Base-by-base conservation (phyloP, 2,329 filamentous ascomycete genomes). In the Beauveria brongniartii region DNA sequence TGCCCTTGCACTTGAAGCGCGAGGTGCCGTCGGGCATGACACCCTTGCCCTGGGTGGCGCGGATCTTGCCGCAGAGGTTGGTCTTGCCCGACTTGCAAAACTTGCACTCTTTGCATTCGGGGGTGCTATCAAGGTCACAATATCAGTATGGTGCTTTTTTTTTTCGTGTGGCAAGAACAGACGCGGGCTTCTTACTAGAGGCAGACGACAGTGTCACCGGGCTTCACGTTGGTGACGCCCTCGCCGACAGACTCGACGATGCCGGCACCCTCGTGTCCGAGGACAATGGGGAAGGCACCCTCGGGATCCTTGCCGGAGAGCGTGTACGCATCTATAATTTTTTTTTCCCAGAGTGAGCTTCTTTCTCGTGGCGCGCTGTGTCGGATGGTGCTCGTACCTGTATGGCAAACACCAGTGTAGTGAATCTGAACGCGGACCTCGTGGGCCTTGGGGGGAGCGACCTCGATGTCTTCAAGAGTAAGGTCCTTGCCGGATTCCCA, bases 51-150 rank as follows among this genome's bases (percentile, higher is more conserved):
- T 99, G 94, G 50, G 94, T 97, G 51, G 91, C 91, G 70, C 94
- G 89, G 77, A 99, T 99, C 86, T 97, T 97, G 75, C 94, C 94
- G 80, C 93, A 97, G 62, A 97, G 89, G 79, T 97, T 96, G 71
- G 93, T 97, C 87, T 99, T 99, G 79, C 93, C 94, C 47, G 93
- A 97, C 78, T 91, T 94, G 88, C 94, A 99, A 84, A 97, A 97
- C 82, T 97, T 97, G 87, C 94, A 99, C 77, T 97, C 93, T 68
- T 85, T 82, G 81, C 94, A 97, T 80, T 97, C 93, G 66, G 94
- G 94, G 52, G 92, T 97, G 82, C 92, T 96, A 14, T 37, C 34
- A 37, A 37, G 12, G 12, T 37, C 12, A 16, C 2, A 6, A 37
- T 0, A 37, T 37, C 0, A 37, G 34, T 37, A 37, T 16, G 12